Base-by-base conservation (phyloP, 768 basidiomycete genomes). In the Suillus tomentosus region DNA sequence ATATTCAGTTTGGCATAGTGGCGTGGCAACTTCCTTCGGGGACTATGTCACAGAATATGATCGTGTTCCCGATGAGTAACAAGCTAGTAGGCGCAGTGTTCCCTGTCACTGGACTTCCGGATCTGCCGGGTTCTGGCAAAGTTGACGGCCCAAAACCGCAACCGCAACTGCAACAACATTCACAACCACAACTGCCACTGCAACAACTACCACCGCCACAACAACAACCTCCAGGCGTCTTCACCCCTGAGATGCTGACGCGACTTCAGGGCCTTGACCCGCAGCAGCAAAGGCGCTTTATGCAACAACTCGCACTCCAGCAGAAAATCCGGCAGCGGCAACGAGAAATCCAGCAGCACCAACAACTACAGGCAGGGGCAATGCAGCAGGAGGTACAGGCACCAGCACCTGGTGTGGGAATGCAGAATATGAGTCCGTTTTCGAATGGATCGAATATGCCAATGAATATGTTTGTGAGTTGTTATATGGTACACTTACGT, bases 11-110 rank as follows among this genome's bases (percentile, higher is more conserved):
- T 60, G 85, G 84, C 19, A 74, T 81, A 24, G 78, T 80, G 7
- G 78, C 81, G n/a, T 87, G 87, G 85, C 74, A 72, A 19, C 72
- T 78, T 11, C 80, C 82, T 2, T 75, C 72, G 14, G 84, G 83
- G 0, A 69, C 65, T 24, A 73, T 76, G n/a, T 79, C 80, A 36
- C 78, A 78, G 31, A 84, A 82, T 51, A 76, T 83, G 1, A 70
- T 88, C 13, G 71, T 88, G 24, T 84, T 88, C 64, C 72, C 82
- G 2, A 62, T 78, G 19, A 66, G 68, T 15, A 61, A 66, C 7
- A 66, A 66, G 24, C 73, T 87, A n/a, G 72, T 73, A 3, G 86
- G 81, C 24, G 81, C 81, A 0, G 78, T 84, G 65, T 89, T 87
- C 72, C 80, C 81, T 7, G 40, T 77, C 11, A 80, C 77, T 0